These are phyloP conservation scores for Pythium brachiatum DNA, from an alignment of 352 stramenopile genomes.

Conservation along the genomic window DNA sequence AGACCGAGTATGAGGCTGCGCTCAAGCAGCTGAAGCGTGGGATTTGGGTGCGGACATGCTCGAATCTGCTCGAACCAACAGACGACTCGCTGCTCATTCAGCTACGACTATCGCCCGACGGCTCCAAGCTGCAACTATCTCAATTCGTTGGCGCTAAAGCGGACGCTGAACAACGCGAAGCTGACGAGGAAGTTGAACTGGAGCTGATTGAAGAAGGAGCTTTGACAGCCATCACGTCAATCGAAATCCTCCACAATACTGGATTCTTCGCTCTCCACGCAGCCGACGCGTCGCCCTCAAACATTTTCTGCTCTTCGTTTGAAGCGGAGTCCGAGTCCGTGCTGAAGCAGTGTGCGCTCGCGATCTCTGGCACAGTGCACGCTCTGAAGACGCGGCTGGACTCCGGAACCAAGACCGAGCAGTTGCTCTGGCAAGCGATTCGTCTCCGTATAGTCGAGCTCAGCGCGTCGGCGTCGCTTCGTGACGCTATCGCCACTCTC, in stretches of 20 bases:
- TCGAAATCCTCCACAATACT: neutral
- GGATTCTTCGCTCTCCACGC: neutral
- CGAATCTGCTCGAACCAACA: neutral
- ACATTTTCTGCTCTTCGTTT: slow-evolving; percentile 4
- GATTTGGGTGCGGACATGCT: slow-evolving; percentile 9
- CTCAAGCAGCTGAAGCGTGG: slow-evolving; percentile 17
- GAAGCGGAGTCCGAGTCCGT: slow-evolving; percentile 15
- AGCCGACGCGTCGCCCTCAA: neutral
- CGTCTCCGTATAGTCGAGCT: slow-evolving; percentile 23
- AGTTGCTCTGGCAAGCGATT: slow-evolving; percentile 23
- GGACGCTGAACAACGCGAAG: neutral
- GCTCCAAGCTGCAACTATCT: slow-evolving; percentile 4
- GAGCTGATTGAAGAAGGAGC: neutral
- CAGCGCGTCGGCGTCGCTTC: slow-evolving; percentile 1
- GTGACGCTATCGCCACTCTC: slow-evolving; percentile 7
- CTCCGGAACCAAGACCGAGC: neutral
- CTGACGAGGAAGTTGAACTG: neutral
- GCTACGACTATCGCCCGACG: slow-evolving; percentile 16
- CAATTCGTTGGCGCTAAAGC: neutral
- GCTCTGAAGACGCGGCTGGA: neutral
- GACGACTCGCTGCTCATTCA: slow-evolving; percentile 6
- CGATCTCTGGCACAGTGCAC: slow-evolving; percentile 1
- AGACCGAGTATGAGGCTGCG: slow-evolving; percentile 9
- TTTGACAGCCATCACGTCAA: neutral
- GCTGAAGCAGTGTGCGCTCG: slow-evolving; percentile 5